Evolutionary conservation across 2,329 filamentous ascomycete species (phyloP).

Genomic region (Colletotrichum orbiculare): DNA sequence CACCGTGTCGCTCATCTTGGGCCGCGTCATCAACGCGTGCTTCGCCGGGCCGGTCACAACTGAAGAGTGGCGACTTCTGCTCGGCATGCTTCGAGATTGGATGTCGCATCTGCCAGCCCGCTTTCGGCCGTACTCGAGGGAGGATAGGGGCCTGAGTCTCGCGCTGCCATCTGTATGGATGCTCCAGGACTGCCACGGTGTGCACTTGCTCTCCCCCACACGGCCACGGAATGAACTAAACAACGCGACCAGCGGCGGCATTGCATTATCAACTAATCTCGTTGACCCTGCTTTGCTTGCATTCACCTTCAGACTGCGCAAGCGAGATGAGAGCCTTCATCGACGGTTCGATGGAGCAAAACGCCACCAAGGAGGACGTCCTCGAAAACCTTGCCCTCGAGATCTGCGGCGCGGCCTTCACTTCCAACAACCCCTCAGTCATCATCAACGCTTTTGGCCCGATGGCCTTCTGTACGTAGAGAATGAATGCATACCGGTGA

Average conservation of each 20-base stretch:
- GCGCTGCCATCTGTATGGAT: slow-evolving; percentile 53
- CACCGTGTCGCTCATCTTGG: slow-evolving; percentile 54
- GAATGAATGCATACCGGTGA: too few relatives aligned
- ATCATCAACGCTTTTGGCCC: slow-evolving; percentile 61
- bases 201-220: not conserved
- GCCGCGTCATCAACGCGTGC: slow-evolving; percentile 53
- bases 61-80: slow-evolving; percentile 39
- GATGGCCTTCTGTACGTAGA: slow-evolving; percentile 54
- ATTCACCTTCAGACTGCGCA: slow-evolving; percentile 33
- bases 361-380: slow-evolving; percentile 38
- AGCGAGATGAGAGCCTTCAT: slow-evolving; percentile 6
- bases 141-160: slow-evolving; percentile 19
- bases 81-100: slow-evolving; percentile 45
- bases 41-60: slow-evolving; percentile 40
- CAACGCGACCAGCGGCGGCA: slow-evolving; percentile 48
- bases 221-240: not conserved
- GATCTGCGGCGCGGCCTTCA: slow-evolving; percentile 58
- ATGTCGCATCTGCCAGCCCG: slow-evolving; percentile 43
- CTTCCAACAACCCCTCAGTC: slow-evolving; percentile 53
- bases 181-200: slow-evolving; percentile 56
- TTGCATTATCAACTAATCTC: slow-evolving; percentile 56
- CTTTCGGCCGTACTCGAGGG: slow-evolving; percentile 46
- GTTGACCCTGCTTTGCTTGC: slow-evolving; percentile 44
- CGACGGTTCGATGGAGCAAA: not conserved
- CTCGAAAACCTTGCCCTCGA: slow-evolving; percentile 49